A percentile compares a stretch with the other conserved stretches of the same genome.
Evolutionary conservation across 106 monocot species (phyloP).

Genomic region (Chionographis japonica): DNA sequence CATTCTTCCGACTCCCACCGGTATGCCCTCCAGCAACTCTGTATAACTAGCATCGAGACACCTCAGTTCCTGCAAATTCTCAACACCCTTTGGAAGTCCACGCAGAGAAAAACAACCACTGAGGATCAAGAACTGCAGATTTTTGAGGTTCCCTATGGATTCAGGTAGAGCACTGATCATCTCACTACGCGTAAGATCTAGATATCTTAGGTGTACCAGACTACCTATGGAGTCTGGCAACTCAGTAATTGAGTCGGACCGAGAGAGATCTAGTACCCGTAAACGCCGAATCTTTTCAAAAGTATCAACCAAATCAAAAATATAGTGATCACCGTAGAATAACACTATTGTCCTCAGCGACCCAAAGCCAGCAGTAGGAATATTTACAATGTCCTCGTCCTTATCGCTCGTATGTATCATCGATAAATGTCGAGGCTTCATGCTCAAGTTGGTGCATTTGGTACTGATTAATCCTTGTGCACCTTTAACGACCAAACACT

Average conservation of each 20-base stretch:
- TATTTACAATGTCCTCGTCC: background rate
- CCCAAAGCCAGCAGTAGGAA: conserved; percentile 11
- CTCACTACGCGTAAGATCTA: too few species aligned
- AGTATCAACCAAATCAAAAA: conserved; percentile 5
- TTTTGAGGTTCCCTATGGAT: conserved; percentile 20
- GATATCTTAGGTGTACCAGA: conserved; percentile 30
- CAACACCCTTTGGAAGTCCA: conserved; percentile 20
- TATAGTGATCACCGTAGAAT: conserved; percentile 10
- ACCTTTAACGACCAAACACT: conserved; percentile 12
- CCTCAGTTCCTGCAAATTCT: conserved; percentile 17
- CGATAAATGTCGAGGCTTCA: conserved; percentile 16
- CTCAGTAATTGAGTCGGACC: conserved; percentile 12
- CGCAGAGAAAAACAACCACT: conserved; percentile 16
- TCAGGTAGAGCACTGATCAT: conserved; percentile 19
- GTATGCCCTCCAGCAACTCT: conserved; percentile 18
- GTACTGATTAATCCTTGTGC: background rate
- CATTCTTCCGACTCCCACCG: conserved; percentile 23
- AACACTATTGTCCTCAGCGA: conserved; percentile 35
- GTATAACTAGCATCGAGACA: conserved; percentile 10
- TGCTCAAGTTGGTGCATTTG: too few species aligned
- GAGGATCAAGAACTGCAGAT: conserved; percentile 26
- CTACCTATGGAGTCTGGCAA: conserved; percentile 31
- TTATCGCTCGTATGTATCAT: background rate
- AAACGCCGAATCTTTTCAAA: conserved; percentile 7
- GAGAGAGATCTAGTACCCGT: conserved; percentile 26